phyloP scores from a whole-genome alignment of 2,329 filamentous ascomycete genomes.

The Xylaria multiplex region DNA sequence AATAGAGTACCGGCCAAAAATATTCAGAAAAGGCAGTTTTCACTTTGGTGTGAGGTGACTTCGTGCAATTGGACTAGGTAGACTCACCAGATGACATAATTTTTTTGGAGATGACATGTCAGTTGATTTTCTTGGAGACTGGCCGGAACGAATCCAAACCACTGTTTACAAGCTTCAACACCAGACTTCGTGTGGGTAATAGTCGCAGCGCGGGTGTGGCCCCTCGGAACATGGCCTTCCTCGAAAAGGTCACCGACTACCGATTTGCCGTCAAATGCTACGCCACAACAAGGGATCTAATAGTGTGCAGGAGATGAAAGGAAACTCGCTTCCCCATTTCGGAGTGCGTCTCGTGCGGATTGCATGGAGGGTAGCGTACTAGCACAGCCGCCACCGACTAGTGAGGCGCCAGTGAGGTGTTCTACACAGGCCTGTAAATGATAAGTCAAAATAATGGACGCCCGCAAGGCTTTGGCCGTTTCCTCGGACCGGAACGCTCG shows the following conservation, averaged over 20 bases:
- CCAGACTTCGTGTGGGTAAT: background rate
- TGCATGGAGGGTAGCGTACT: constrained; percentile 11
- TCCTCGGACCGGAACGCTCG: constrained; percentile 1
- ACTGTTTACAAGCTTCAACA: background rate
- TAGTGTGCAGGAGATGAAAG: constrained; percentile 4
- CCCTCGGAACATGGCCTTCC: background rate
- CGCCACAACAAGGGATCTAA: constrained; percentile 15
- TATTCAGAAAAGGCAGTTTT: constrained; percentile 17
- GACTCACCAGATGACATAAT: constrained; percentile 20
- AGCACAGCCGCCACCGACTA: constrained; percentile 22
- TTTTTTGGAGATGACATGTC: constrained; percentile 22
- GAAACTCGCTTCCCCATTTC: constrained; percentile 10
- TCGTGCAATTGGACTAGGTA: constrained; percentile 23
- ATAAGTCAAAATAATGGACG: constrained; percentile 9
- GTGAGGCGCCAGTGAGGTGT: background rate
- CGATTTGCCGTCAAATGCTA: constrained; percentile 6
- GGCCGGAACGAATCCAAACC: background rate
- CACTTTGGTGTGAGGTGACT: constrained; percentile 15
- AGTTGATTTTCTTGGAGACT: constrained; percentile 1
- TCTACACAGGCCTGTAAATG: constrained; percentile 5
- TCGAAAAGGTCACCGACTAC: constrained; percentile 2
- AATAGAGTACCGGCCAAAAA: constrained; percentile 6
- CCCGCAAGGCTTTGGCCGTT: constrained; percentile 8
- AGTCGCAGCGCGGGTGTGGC: background rate
- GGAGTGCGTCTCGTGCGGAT: constrained; percentile 1